Evolutionary conservation across 805 yeast species (phyloP).

Genomic region (Metschnikowia arizonensis): DNA sequence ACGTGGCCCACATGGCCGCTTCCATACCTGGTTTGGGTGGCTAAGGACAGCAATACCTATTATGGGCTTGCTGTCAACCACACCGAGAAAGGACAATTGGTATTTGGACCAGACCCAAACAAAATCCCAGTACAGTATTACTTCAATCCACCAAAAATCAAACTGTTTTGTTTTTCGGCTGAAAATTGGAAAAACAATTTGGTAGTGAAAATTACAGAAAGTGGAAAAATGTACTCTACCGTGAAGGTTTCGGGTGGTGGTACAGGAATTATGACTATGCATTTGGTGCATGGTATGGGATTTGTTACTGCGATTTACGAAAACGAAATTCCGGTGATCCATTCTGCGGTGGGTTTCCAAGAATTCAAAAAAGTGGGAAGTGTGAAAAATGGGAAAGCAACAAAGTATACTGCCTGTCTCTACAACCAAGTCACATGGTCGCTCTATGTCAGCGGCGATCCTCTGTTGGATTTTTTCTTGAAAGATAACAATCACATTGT

Average conservation of each 20-base stretch:
- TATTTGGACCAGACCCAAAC: constrained; percentile 62
- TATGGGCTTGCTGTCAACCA: constrained; percentile 69
- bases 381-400: constrained; percentile 29
- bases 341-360: constrained; percentile 64
- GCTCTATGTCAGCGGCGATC: constrained; percentile 51
- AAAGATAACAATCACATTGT: constrained; percentile 36
- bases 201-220: constrained; percentile 22
- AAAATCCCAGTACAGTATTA: constrained; percentile 53
- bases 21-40: constrained; percentile 73
- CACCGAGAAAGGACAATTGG: constrained; percentile 53
- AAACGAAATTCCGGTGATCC: constrained; percentile 30
- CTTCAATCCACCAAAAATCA: constrained; percentile 65
- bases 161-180: constrained; percentile 49
- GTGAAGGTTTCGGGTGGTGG: constrained; percentile 19
- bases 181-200: constrained; percentile 21
- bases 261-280: constrained; percentile 45
- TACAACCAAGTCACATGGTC: constrained; percentile 61
- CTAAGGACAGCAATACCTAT: constrained; percentile 43
- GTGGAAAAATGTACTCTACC: constrained; percentile 31
- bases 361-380: constrained; percentile 34
- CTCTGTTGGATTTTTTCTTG: constrained; percentile 27
- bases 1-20: constrained; percentile 74
- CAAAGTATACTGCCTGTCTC: constrained; percentile 53
- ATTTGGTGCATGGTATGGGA: constrained; percentile 81
- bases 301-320: constrained; percentile 57